Base-by-base conservation (phyloP, 768 basidiomycete species). In the Leucocoprinus birnbaumii region DNA sequence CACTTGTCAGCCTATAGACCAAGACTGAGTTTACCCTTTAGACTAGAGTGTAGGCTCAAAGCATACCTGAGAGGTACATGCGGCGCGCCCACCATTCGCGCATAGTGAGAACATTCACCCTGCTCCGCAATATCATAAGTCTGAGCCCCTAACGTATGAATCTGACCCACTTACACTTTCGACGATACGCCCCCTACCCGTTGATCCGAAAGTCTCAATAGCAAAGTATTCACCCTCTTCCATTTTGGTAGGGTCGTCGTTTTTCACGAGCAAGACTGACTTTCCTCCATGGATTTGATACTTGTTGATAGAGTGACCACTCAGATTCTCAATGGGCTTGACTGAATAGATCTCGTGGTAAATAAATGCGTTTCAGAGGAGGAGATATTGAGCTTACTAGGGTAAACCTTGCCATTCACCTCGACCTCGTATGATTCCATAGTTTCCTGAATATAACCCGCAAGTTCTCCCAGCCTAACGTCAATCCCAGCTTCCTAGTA, bases 341-440 rank as follows among this genome's bases (percentile, higher is more conserved):
- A 99, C 96, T 93, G 66, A 3, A 16, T 38, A 14, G 3, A 38
- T 13, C 13, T 18, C 5, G 35, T 14, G 35, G 44, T 48, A 46
- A 53, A 45, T 55, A 37, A 51, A 27, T 31, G 22, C 40, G 27
- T 37, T 43, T 57, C 24, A 5, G 22, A 6, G 24, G 45, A 19
- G 19, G 41, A 18, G 51, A 51, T 43, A 11, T 58, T 42, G 43
- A 47, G 62, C 73, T 34, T 35, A 94, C 94, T 92, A 48, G 88
- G 93, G 60, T 85, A 77, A 7, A 86, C 78, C 63, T 93, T 92
- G 21, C 91, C 87, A 13, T 82, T 80, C n/a, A 95, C 83, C 63
- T 94, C 92, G 10, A 99, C 96, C 67, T 98, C 97, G 64, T 98
- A 98, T 0, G 91, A 93, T 66, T 98, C 94, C 97, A 99, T 99